These are phyloP conservation scores for Pisolithus orientalis DNA, from an alignment of 768 basidiomycete species.

Conservation along the genomic window DNA sequence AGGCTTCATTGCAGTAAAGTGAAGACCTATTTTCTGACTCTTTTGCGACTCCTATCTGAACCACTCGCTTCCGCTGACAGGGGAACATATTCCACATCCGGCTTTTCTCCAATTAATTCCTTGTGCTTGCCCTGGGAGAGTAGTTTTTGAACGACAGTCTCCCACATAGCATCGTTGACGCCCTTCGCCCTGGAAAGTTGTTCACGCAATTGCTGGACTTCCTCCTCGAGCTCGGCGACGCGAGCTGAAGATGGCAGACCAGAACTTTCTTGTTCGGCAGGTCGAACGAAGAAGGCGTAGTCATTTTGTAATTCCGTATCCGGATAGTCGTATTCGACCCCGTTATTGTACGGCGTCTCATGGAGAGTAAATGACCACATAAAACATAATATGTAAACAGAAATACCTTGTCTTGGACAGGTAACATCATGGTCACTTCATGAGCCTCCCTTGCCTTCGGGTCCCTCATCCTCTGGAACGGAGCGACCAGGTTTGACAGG, in stretches of 20 bases:
- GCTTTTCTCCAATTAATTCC: not conserved
- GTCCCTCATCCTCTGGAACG: constrained; percentile 74
- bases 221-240: constrained; percentile 64
- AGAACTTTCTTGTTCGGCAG: constrained; percentile 24
- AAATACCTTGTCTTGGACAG: constrained; percentile 38
- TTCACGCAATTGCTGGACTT: constrained; percentile 57
- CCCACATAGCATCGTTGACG: constrained; percentile 95
- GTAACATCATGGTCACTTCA: constrained; percentile 61
- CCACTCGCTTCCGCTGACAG: not conserved
- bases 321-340: constrained; percentile 34
- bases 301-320: constrained; percentile 56
- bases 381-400: not conserved
- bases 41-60: constrained; percentile 1
- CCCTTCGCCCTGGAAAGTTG: constrained; percentile 81
- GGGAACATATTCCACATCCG: not conserved
- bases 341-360: constrained; percentile 13
- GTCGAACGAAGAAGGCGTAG: constrained; percentile 58
- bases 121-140: constrained; percentile 35
- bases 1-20: too few relatives aligned
- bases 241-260: constrained; percentile 44
- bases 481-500: constrained; percentile 58
- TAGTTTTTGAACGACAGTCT: constrained; percentile 64
- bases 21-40: not conserved
- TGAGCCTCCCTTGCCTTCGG: constrained; percentile 59
- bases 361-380: not conserved